A percentile compares a stretch with the other conserved stretches of the same genome.
Evolutionary conservation across 257 asterid genomes (phyloP).

Genomic region (Solanum virginianum): DNA sequence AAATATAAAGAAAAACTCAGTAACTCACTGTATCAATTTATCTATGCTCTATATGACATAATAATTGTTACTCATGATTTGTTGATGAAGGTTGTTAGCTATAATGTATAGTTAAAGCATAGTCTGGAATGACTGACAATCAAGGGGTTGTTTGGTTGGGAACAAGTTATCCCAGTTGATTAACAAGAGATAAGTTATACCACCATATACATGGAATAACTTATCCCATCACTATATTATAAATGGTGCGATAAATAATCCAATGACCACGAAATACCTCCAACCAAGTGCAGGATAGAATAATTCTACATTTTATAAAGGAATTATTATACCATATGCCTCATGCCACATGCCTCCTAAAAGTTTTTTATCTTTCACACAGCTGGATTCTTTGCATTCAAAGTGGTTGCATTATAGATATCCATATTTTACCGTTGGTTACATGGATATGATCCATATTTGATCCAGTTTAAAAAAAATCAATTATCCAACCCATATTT

Average conservation of each 20-base stretch:
- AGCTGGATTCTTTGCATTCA: not conserved
- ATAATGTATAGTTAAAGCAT: not conserved
- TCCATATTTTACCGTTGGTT: not conserved
- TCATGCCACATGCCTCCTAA: not conserved
- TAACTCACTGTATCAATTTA: not conserved
- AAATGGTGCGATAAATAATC: too few species aligned
- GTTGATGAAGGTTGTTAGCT: not conserved
- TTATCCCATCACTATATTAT: too few species aligned
- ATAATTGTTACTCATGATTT: not conserved
- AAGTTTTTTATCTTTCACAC: not conserved
- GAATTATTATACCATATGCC: too few species aligned
- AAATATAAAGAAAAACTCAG: not conserved
- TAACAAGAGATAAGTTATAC: too few species aligned
- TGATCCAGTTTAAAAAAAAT: not conserved
- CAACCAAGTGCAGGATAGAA: too few species aligned
- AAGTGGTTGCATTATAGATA: not conserved
- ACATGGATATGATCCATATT: not conserved
- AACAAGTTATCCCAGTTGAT: too few species aligned
- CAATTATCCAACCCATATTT: not conserved
- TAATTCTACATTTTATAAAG: too few species aligned
- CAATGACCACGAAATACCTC: too few species aligned
- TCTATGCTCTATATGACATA: not conserved
- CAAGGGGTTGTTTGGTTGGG: not conserved
- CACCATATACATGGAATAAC: too few species aligned
- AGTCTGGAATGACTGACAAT: not conserved